Base-by-base conservation (phyloP, 2,329 filamentous ascomycete genomes). In the Blastomyces parvus region DNA sequence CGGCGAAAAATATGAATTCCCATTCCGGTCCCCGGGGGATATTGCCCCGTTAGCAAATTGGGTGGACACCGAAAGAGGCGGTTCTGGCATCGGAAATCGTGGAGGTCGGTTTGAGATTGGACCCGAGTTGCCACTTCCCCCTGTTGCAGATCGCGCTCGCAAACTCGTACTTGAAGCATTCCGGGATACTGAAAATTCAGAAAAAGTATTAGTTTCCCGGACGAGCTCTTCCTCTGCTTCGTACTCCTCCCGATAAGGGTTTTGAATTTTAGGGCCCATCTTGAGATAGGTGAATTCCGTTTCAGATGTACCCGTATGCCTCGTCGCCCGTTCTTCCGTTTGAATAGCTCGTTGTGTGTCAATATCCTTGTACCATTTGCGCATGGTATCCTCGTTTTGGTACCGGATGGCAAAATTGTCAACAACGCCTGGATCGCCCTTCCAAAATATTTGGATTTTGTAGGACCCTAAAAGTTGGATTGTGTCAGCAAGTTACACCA, bases 361-460 rank as follows among this genome's bases (percentile, higher is more conserved):
- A 33, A 97, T 85, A 50, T 90, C 86, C 9, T 81, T 81, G 36
- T 89, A 88, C 94, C 94, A 99, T 73, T 93, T 96, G 76, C 88
- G 92, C 87, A 97, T 91, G 17, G 83, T 86, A 68, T 96, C 91
- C 74, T 99, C 94, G 65, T 93, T 94, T 60, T 85, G 83, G 75
- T 97, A 97, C 68, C 90, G 90, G 72, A 99, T 96, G 70, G 93
- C 87, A 74, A 99, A 97, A 72, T 95, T 96, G 73, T 99, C 93
- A 40, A 97, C 92, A 38, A 97, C 91, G 3, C 90, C 91, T 0
- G 92, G 91, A 50, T 67, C 66, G 40, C 93, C 93, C 77, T 94
- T 97, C 94, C 94, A 99, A 83, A 92, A 97, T 63, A 99, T 97
- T 73, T 97, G 93, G 65, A 97, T 90, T 1, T 90, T 93, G 73